Evolutionary conservation across 805 yeast species (phyloP).

Genomic region (Vanderwaltozyma verrucispora): DNA sequence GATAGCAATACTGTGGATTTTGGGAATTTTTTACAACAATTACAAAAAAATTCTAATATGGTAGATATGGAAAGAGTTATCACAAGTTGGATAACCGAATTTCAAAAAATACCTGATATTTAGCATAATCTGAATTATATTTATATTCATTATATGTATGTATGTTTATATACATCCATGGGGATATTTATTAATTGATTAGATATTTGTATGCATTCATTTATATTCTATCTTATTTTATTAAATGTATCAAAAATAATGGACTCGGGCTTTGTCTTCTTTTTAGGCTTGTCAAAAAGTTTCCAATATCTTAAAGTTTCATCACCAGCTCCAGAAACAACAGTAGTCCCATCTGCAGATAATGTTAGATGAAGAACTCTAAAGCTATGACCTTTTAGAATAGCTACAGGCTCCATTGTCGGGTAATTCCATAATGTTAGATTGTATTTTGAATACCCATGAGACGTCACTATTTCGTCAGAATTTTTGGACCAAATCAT

Average conservation of each 20-base stretch:
- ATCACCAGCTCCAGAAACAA: slow-evolving; percentile 98
- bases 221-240: slow-evolving; percentile 44
- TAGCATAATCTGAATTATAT: not conserved
- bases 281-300: slow-evolving; percentile 69
- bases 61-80: slow-evolving; percentile 14
- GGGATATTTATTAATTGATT: too few species aligned
- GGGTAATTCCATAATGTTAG: slow-evolving; percentile 92
- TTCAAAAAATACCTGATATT: slow-evolving; percentile 1
- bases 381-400: slow-evolving; percentile 88
- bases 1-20: slow-evolving; percentile 8
- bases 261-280: slow-evolving; percentile 48
- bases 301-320: slow-evolving; percentile 96
- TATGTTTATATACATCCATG: not conserved
- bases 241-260: slow-evolving; percentile 64
- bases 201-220: not conserved
- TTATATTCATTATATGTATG: not conserved
- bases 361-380: slow-evolving; percentile 81
- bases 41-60: slow-evolving; percentile 8
- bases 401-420: slow-evolving; percentile 82
- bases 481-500: slow-evolving; percentile 87
- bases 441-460: slow-evolving; percentile 87
- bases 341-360: slow-evolving; percentile 93
- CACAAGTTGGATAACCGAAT: slow-evolving; percentile 17
- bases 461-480: slow-evolving; percentile 87
- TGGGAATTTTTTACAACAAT: slow-evolving; percentile 13